Evolutionary conservation across 768 basidiomycete genomes (phyloP).

Genomic region (Serendipita vermifera): DNA sequence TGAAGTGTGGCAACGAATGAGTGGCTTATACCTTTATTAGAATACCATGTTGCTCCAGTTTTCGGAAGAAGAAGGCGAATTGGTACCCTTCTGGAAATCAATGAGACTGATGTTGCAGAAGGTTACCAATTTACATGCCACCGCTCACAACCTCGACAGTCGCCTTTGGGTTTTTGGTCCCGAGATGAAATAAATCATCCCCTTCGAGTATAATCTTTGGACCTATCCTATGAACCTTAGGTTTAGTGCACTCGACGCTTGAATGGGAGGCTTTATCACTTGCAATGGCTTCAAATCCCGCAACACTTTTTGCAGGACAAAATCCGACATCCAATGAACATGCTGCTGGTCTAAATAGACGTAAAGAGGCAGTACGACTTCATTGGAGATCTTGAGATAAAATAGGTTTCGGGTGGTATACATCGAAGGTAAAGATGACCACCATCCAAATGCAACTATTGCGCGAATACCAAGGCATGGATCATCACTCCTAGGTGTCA

Average conservation of each 20-base stretch:
- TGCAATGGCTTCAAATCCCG: slow-evolving; percentile 8
- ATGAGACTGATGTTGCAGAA: too few relatives aligned
- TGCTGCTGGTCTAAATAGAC: neutral
- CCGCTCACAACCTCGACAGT: neutral
- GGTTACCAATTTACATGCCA: neutral
- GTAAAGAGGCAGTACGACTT: neutral
- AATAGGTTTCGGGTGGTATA: slow-evolving; percentile 6
- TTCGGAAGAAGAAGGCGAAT: slow-evolving; percentile 4
- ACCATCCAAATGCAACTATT: neutral
- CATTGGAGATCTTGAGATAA: slow-evolving; percentile 4
- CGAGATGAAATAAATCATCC: neutral
- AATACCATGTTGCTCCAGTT: neutral
- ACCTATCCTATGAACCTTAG: neutral
- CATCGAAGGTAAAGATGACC: neutral
- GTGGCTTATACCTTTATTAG: neutral
- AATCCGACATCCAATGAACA: slow-evolving; percentile 4
- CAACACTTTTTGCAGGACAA: neutral
- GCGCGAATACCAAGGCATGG: slow-evolving; percentile 2
- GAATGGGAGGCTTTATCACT: neutral
- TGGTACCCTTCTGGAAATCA: neutral
- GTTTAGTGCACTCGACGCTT: neutral
- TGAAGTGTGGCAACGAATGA: neutral
- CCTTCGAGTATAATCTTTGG: neutral
- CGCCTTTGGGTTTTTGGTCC: slow-evolving; percentile 1
- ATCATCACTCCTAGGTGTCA: neutral